Evolutionary conservation across 495 filamentous ascomycete species (phyloP).

Genomic region (Immersiella caudata): DNA sequence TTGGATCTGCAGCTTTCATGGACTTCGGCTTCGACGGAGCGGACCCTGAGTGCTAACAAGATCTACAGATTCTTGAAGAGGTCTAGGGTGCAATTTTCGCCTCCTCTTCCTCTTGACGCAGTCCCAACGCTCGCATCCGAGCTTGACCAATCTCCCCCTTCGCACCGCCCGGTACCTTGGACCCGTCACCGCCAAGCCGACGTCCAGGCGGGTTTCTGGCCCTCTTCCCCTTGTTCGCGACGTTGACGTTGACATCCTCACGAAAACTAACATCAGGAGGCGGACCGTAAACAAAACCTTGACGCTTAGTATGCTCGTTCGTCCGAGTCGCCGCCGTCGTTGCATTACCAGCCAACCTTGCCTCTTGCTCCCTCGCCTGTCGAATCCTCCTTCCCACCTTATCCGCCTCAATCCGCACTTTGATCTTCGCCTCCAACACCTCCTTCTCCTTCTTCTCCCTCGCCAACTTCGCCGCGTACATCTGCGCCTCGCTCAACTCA

Average conservation of each 20-base stretch:
- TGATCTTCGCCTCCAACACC: not conserved
- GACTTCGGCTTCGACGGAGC: too few species aligned
- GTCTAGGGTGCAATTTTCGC: too few species aligned
- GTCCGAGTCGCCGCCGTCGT: not conserved
- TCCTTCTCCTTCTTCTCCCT: slow-evolving; percentile 15
- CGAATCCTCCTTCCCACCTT: slow-evolving; percentile 5
- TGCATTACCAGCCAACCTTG: not conserved
- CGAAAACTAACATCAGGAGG: not conserved
- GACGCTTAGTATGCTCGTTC: not conserved
- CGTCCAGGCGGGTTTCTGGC: not conserved
- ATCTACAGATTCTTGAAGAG: too few species aligned
- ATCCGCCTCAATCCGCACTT: slow-evolving; percentile 13
- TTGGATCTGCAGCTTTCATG: too few species aligned
- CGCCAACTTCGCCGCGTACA: slow-evolving; percentile 1
- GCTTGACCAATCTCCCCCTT: not conserved
- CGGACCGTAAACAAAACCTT: too few species aligned
- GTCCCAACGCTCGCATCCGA: not conserved
- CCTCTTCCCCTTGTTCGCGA: not conserved
- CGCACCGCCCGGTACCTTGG: not conserved
- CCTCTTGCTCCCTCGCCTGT: slow-evolving; percentile 8
- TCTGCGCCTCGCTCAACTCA: not conserved
- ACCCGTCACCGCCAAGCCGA: not conserved
- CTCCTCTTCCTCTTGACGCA: not conserved
- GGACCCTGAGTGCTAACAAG: too few species aligned
- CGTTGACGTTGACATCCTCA: not conserved